These are phyloP conservation scores for Podaxis sp. DNA, from an alignment of 768 basidiomycete genomes.

Conservation along the genomic window DNA sequence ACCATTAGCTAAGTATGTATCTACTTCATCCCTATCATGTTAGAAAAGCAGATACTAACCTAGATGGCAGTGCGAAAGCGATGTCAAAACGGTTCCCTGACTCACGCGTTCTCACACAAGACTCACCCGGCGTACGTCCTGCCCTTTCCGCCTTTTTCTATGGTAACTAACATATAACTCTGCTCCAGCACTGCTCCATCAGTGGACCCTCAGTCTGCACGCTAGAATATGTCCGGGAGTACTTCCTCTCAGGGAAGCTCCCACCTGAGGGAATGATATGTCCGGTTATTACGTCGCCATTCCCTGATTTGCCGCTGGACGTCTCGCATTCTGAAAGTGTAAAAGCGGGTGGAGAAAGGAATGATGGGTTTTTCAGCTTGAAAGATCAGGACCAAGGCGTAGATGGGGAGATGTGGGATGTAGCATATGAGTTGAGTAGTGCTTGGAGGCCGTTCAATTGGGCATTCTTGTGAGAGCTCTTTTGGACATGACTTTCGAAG, in stretches of 20 bases:
- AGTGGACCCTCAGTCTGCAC: constrained; percentile 34
- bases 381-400: too few species aligned
- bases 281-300: constrained; percentile 28
- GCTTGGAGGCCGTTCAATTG: background rate
- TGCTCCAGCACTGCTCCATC: constrained; percentile 33
- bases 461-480: background rate
- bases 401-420: background rate
- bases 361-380: too few species aligned
- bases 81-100: constrained; percentile 35
- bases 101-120: constrained; percentile 43
- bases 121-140: constrained; percentile 35
- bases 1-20: constrained; percentile 26
- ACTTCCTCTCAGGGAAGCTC: constrained; percentile 39
- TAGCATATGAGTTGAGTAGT: background rate
- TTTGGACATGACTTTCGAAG: background rate
- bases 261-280: constrained; percentile 41
- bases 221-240: constrained; percentile 31
- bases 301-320: constrained; percentile 12
- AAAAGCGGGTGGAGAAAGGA: too few species aligned
- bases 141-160: background rate
- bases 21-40: background rate
- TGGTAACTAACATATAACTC: background rate
- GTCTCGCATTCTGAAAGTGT: too few species aligned
- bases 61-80: constrained; percentile 36
- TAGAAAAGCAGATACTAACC: background rate